A percentile compares a stretch with the other conserved stretches of the same genome.
phyloP scores from a whole-genome alignment of 1,139 yeast species.

The Geotrichum cucujoidarum region DNA sequence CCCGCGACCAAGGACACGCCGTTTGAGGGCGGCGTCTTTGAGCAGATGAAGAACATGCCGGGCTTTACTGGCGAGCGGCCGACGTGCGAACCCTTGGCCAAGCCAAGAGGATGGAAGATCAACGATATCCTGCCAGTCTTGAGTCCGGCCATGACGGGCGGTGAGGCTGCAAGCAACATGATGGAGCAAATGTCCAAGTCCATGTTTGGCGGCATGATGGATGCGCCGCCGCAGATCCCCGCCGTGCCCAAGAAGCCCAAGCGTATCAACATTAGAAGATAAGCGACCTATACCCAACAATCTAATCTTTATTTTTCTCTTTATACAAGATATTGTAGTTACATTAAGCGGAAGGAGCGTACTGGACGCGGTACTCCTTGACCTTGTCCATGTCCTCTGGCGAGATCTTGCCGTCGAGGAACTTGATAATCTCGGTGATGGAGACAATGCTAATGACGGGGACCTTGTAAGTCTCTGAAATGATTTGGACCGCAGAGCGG shows the following conservation, averaged over 20 bases:
- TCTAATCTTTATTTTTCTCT: neutral
- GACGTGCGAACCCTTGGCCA: slow-evolving; percentile 61
- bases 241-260: slow-evolving; percentile 25
- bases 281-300: neutral
- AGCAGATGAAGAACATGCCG: slow-evolving; percentile 42
- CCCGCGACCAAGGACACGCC: slow-evolving; percentile 69
- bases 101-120: slow-evolving; percentile 79
- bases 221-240: slow-evolving; percentile 21
- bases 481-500: slow-evolving; percentile 76
- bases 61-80: slow-evolving; percentile 43
- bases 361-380: slow-evolving; percentile 35
- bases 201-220: slow-evolving; percentile 32
- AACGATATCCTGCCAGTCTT: slow-evolving; percentile 82
- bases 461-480: slow-evolving; percentile 62
- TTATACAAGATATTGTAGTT: neutral
- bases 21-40: slow-evolving; percentile 53
- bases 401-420: slow-evolving; percentile 51
- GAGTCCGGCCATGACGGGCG: slow-evolving; percentile 72
- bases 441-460: slow-evolving; percentile 82
- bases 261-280: slow-evolving; percentile 27
- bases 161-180: slow-evolving; percentile 71
- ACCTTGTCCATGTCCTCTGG: slow-evolving; percentile 34
- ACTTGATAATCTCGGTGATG: slow-evolving; percentile 65
- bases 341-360: slow-evolving; percentile 22
- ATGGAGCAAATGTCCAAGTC: slow-evolving; percentile 42